A percentile compares a stretch with the other conserved stretches of the same genome.
These are phyloP conservation scores for Medicago ruthenica DNA, from an alignment of 306 rosid species.

Conservation along the genomic window DNA sequence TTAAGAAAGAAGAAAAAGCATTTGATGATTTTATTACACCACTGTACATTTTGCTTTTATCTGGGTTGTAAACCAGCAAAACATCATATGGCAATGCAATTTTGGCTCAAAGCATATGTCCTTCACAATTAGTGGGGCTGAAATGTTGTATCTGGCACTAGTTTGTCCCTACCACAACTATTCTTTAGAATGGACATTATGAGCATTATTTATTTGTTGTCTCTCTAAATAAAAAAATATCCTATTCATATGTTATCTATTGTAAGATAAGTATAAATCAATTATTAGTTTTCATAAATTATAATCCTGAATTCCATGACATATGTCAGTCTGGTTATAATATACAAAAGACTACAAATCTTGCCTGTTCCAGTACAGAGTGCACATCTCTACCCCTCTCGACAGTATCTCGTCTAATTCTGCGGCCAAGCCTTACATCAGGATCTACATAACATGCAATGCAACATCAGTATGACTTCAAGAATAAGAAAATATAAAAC, in stretches of 20 bases:
- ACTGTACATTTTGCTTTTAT: not conserved
- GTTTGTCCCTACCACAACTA: slow-evolving; percentile 24
- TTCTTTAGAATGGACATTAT: slow-evolving; percentile 10
- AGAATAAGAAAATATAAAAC: slow-evolving; percentile 29
- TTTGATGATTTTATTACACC: not conserved
- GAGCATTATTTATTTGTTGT: slow-evolving; percentile 11
- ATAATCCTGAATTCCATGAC: slow-evolving; percentile 15
- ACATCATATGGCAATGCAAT: not conserved
- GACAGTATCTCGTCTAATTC: slow-evolving; percentile 88
- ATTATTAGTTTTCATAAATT: slow-evolving; percentile 6
- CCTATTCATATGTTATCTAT: not conserved
- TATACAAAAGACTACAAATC: slow-evolving; percentile 19
- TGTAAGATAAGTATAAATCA: slow-evolving; percentile 34
- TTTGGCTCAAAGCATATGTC: slow-evolving; percentile 20
- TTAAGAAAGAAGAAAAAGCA: slow-evolving; percentile 16
- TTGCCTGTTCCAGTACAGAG: slow-evolving; percentile 92
- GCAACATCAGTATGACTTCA: slow-evolving; percentile 38
- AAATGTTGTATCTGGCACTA: not conserved
- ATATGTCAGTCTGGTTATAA: slow-evolving; percentile 1
- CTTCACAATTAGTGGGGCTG: slow-evolving; percentile 29
- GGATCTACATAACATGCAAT: slow-evolving; percentile 64
- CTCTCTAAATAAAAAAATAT: not conserved
- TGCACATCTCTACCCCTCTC: slow-evolving; percentile 88
- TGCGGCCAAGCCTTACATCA: slow-evolving; percentile 96
- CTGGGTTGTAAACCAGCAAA: too few species aligned